A percentile compares a stretch with the other conserved stretches of the same genome.
phyloP scores from a whole-genome alignment of 2,329 filamentous ascomycete species.

The Botrytis galanthina region DNA sequence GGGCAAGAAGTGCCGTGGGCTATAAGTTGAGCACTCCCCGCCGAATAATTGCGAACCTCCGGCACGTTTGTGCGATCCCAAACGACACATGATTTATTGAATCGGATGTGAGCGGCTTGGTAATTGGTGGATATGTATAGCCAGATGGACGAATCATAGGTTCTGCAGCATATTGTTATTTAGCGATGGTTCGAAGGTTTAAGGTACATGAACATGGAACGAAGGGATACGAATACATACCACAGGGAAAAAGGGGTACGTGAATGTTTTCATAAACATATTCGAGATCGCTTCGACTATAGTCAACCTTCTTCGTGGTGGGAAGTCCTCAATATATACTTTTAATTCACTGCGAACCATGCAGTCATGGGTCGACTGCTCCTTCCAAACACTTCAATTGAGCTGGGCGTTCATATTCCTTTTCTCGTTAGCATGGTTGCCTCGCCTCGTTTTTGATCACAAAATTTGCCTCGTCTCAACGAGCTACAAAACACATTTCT shows the following conservation, averaged over 20 bases:
- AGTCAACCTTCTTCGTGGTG: slow-evolving; percentile 18
- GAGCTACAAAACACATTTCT: slow-evolving; percentile 21
- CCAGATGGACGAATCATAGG: slow-evolving; percentile 30
- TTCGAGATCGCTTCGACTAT: neutral
- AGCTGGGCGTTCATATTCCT: slow-evolving; percentile 24
- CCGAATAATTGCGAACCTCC: neutral
- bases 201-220: slow-evolving; percentile 19
- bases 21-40: slow-evolving; percentile 15
- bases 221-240: neutral
- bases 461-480: slow-evolving; percentile 22
- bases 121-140: slow-evolving; percentile 26
- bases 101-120: slow-evolving; percentile 15
- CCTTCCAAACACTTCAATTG: slow-evolving; percentile 23
- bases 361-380: slow-evolving; percentile 27
- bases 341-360: neutral
- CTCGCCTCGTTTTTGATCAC: slow-evolving; percentile 31
- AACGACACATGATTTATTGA: slow-evolving; percentile 25
- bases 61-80: slow-evolving; percentile 1
- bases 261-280: neutral
- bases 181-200: slow-evolving; percentile 32
- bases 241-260: neutral
- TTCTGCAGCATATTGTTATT: slow-evolving; percentile 26
- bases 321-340: slow-evolving; percentile 30
- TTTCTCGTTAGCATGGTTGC: slow-evolving; percentile 30
- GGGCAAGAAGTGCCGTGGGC: neutral